Evolutionary conservation across 148 eudicot species (phyloP), one percentile per base, ranked within the genome.

Genomic region (Euryodendron excelsum): DNA sequence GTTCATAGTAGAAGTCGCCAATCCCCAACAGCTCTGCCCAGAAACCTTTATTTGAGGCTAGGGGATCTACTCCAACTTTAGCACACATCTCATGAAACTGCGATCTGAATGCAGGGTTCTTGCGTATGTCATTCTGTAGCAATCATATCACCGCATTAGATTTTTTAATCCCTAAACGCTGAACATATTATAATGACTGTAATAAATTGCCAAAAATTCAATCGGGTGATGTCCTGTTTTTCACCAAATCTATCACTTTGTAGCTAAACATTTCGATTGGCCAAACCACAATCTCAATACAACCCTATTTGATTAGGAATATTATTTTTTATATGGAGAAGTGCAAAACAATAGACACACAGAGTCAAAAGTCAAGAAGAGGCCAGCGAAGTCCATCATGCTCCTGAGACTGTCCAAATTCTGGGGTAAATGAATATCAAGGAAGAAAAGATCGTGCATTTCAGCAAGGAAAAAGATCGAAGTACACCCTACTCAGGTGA

Each of bases 61-160:
- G 84, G 31, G 99, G 99, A 66, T 96, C 99, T 27, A 96, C 99
- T 78, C 99, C 99, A 67, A 96, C 98, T 86, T 96, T 96, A 68
- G 99, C 94, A 84, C 99, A 93, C 99, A 96, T 96, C 88, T 93
- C 99, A 72, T 96, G 98, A 79, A 96, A 96, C 82, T 96, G 99
- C 72, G 97, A 88, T 79, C 99, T 87, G 77, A 96, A 96, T 56
- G 95, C 92, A 69, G 99, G 99, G 69, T 96, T 93, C 86, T 96
- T 96, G 48, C 95, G 93, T 63, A 96, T 96, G 78, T 96, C 99
- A 93, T 96, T 96, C 99, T 96, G 91, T 81, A 82, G 27, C 65
- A 75, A 59, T 18, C 77, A 83, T 12, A 73, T 14, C 72, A 76
- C 81, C 12, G 5, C 36, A 45, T 31, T 53, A 70, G 30, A 74